Conservation (phyloP, 169 alveolate genomes). For the Amoebophrya sp. region DNA sequence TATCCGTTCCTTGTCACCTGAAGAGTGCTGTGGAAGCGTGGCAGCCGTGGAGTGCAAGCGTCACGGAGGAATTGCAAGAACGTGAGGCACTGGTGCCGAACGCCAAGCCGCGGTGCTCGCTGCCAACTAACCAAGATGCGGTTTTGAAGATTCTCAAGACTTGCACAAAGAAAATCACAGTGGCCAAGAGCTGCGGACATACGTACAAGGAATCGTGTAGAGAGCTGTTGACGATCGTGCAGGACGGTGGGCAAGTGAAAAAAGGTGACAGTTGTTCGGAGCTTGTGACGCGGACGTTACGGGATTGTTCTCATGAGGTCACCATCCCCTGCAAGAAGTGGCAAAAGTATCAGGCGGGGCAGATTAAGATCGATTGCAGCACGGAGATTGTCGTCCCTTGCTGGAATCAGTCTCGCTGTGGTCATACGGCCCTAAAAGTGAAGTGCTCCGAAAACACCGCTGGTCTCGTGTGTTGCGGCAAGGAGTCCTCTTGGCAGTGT, state of each 20-base stretch:
- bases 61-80: neutral
- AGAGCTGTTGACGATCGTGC: no score
- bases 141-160: neutral
- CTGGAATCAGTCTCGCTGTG: no score
- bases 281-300: no score
- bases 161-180: neutral
- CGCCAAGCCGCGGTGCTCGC: neutral
- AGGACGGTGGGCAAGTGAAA: no score
- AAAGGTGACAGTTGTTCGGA: no score
- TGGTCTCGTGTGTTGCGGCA: no score
- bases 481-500: no score
- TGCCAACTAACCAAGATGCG: neutral
- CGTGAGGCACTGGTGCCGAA: neutral
- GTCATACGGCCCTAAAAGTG: no score
- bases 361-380: neutral
- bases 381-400: no score
- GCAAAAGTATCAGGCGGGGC: neutral
- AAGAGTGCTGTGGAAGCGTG: neutral
- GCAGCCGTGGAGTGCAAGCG: neutral
- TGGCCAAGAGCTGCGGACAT: neutral
- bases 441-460: no score
- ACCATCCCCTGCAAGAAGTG: neutral
- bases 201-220: neutral
- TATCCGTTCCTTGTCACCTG: neutral
- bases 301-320: no score